Base-by-base conservation (phyloP, 768 basidiomycete species). In the Kwoniella newhampshirensis region DNA sequence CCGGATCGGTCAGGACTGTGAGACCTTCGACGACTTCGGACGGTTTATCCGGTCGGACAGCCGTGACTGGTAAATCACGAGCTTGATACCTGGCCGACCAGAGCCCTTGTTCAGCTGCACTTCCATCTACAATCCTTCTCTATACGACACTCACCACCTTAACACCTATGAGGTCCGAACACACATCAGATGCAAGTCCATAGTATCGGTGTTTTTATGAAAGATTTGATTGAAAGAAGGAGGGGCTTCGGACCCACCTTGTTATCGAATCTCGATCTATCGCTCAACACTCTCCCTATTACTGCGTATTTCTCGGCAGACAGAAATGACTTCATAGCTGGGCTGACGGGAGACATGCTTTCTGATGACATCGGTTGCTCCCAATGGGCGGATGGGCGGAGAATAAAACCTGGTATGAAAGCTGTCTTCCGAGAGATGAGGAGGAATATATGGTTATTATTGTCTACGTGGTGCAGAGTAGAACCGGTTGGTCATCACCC, bases 301-400 rank as follows among this genome's bases (percentile, higher is more conserved):
- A 74, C 73, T 8, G 66, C 70, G 56, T 62, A 74, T 23, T 60
- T 46, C 36, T 61, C 44, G 1, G 73, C 68, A 18, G 43, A 32
- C 28, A 74, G 51, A 54, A 74, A 74, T 32, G 58, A 45, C 59
- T 64, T 66, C 66, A 74, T 70, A 12, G 62, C 62, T 44, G 65
- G 52, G 4, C 58, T 62, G 50, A 51, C 17, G 26, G 54, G 37
- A 51, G 54, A 54, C 44, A 37, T 51, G 35, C 11, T 18, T 8
- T 15, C 21, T 32, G 27, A 36, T 30, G n/a, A n/a, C 3, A n/a
- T 32, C 13, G 32, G 13, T 6, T 6, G 6, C 7, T 6, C 13
- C 13, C 32, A 32, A 32, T 32, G 13, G 13, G 32, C 32, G 6
- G 6, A 13, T 32, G 32, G 6, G 32, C n/a, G n/a, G n/a, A n/a